Conservation (phyloP, 345 rosid genomes). For the Sisymbrium irio region DNA sequence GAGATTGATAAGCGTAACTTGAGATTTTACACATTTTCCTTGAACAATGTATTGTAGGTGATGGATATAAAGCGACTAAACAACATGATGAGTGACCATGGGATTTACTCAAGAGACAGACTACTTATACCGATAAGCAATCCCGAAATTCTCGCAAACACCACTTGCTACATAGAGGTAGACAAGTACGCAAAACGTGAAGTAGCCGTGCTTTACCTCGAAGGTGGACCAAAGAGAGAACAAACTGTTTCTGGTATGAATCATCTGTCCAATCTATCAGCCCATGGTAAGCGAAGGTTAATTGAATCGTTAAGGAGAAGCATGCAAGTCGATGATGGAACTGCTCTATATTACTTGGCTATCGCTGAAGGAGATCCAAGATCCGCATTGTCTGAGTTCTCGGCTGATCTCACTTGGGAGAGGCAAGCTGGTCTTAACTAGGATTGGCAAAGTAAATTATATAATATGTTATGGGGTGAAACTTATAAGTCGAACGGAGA, state of each 20-base stretch:
- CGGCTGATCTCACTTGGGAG: conserved; percentile 78
- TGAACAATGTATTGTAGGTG: conserved; percentile 53
- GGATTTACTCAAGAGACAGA: conserved; percentile 81
- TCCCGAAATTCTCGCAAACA: conserved; percentile 51
- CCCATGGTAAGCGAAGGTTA: conserved; percentile 55
- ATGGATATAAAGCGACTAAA: conserved; percentile 76
- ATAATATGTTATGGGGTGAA: neutral
- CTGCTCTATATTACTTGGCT: conserved; percentile 77
- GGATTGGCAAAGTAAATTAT: neutral
- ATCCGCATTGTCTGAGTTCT: conserved; percentile 66
- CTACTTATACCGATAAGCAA: conserved; percentile 74
- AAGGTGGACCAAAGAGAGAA: conserved; percentile 50
- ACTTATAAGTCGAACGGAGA: neutral
- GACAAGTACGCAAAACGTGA: conserved; percentile 72
- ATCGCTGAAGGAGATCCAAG: conserved; percentile 75
- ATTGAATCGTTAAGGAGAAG: conserved; percentile 75
- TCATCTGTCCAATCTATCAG: conserved; percentile 42
- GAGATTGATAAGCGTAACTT: neutral
- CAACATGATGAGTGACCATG: conserved; percentile 92
- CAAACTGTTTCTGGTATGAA: conserved; percentile 19
- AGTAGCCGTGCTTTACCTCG: conserved; percentile 76
- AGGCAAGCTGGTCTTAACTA: conserved; percentile 47
- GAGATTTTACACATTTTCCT: neutral
- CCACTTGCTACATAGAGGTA: conserved; percentile 80
- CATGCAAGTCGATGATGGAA: conserved; percentile 89